Percentiles rank a stretch among this genome's conserved stretches.
Conservation (phyloP, 352 stramenopile species). For the Pythium grandisporangium region DNA sequence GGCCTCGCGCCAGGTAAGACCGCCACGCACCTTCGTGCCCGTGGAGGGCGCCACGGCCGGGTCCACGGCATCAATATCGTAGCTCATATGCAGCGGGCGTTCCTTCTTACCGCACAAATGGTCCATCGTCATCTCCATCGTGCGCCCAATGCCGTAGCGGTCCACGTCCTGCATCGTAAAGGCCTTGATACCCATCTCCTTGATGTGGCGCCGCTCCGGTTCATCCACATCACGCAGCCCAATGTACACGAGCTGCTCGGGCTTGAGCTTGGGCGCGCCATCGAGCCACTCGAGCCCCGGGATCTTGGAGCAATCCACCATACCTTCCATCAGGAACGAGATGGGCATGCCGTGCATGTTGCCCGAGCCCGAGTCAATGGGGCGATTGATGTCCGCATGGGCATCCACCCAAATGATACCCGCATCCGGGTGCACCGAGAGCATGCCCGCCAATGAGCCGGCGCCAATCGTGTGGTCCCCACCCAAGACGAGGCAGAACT, state of each 20-base stretch:
- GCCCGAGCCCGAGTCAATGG: conserved; percentile 78
- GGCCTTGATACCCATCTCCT: conserved; percentile 89
- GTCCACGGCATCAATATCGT: conserved; percentile 98
- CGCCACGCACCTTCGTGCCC: conserved; percentile 91
- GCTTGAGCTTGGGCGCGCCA: conserved; percentile 60
- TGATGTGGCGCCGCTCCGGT: conserved; percentile 87
- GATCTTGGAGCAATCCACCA: conserved; percentile 82
- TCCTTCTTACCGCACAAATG: conserved; percentile 85
- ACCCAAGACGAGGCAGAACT: conserved; percentile 93
- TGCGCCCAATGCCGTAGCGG: conserved; percentile 92
- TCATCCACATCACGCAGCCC: conserved; percentile 92
- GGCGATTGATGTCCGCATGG: conserved; percentile 98
- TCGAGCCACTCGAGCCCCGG: conserved; percentile 94
- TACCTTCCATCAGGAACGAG: conserved; percentile 89
- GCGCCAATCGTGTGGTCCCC: conserved; percentile 95
- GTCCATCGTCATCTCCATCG: conserved; percentile 96
- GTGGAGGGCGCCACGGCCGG: conserved; percentile 92
- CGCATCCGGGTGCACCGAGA: conserved; percentile 87
- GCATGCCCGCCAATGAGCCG: conserved; percentile 88
- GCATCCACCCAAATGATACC: conserved; percentile 98
- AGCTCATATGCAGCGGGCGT: conserved; percentile 94
- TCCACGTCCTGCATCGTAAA: conserved; percentile 98
- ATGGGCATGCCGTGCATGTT: conserved; percentile 99
- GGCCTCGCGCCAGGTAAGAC: conserved; percentile 94
- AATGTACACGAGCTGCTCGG: conserved; percentile 93